Evolutionary conservation across 116 monocot species (phyloP), one percentile per base, ranked within the genome.

Genomic region (Zostera marina): DNA sequence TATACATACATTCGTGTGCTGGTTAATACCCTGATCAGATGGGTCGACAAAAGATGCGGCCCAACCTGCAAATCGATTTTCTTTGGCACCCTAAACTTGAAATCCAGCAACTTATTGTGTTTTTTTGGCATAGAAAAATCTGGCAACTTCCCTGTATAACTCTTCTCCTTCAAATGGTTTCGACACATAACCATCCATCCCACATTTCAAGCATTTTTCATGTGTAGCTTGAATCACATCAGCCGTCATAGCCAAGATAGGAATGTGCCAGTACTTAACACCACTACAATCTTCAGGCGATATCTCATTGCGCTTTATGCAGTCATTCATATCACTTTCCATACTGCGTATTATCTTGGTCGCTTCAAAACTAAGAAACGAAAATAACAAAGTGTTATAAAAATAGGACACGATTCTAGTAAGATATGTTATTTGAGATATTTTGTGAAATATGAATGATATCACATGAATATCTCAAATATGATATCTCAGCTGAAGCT

Each of bases 151-250:
- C 57, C 81, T 73, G 72, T 94, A 94, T 46, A 94, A 68, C 47
- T 94, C 82, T 63, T 94, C 94, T 63, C 77, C 94, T 76, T 88
- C 94, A 70, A 94, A 94, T 65, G 88, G 94, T 66, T 94, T 94
- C 11, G 94, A 94, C 23, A 94, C 94, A 61, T 94, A 94, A 3
- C 94, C 88, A 78, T 94, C 88, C 94, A 94, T 94, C 54, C 85
- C 88, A 61, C 70, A 74, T 63, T 67, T 84, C 51, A 74, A 21
- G 52, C 94, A 88, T 68, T 84, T 64, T 68, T 94, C 94, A 12
- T 82, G 76, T 44, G 94, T 94, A 44, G 94, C 88, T 69, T 94
- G 94, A 55, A 88, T 94, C 41, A 94, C 88, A 73, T 94, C 88
- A 26, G 94, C 94, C 3, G 94, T 94, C 88, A 94, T 94, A 11